Evolutionary conservation across 495 filamentous ascomycete species (phyloP), one percentile per base, ranked within the genome.

Genomic region (Hypoxylon cercidicola): DNA sequence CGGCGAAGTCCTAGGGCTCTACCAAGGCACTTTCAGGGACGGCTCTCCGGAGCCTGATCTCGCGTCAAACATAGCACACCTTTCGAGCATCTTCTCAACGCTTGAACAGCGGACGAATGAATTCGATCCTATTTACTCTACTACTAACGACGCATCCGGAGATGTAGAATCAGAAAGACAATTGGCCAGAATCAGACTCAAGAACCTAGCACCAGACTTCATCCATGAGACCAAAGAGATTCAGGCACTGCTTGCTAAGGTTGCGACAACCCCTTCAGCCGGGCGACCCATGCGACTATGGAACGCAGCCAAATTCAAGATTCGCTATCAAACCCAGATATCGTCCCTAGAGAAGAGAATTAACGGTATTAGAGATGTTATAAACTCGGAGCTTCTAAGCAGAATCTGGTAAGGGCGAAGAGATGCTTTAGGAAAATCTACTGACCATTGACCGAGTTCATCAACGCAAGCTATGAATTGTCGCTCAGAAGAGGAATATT

Each of bases 321-420:
- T 44, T 19, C 15, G n/a, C 19, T 25, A 55, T 55, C 3, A 55
- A 41, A 28, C 7, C 25, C 35, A 15, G 23, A 43, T 28, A 15
- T 41, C 37, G 7, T 20, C 35, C 18, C 25, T 55, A 7, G 16
- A 41, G n/a, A 41, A 19, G 35, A 59, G 18, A 25, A 59, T 59
- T 18, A 28, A 59, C 18, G 19, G 32, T 16, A 49, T 30, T 30
- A n/a, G 34, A 19, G 40, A 49, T 9, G 32, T 40, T 8, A 18
- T 58, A 2, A 49, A 41, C 20, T 23, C n/a, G 8, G 30, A 59
- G n/a, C 30, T 59, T 23, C 21, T 59, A n/a, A 30, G 16, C 45
- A 15, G 9, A 50, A 41, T 41, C 20, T 59, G 55, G 49, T 40
- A 37, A 40, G 49, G 32, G 37, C 37, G 8, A 19, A 25, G 19